Percentiles rank a stretch among this genome's conserved stretches.
phyloP scores from a whole-genome alignment of 1,284 basidiomycete species.

The Pterulicium gracile region DNA sequence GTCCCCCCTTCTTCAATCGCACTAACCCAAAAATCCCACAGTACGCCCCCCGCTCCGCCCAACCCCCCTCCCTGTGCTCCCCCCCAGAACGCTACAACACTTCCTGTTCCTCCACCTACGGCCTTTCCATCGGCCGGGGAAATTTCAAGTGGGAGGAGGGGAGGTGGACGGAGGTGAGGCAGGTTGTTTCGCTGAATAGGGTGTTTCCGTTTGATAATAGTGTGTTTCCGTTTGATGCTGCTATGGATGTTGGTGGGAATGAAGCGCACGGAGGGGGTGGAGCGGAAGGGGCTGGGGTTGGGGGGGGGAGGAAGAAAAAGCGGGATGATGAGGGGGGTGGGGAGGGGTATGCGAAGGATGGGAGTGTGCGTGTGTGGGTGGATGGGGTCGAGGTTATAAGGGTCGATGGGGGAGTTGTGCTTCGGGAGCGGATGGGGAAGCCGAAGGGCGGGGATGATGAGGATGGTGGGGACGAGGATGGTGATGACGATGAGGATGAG shows the following conservation, averaged over 20 bases:
- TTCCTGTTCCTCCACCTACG: slow-evolving; percentile 53
- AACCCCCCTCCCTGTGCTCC: slow-evolving; percentile 44
- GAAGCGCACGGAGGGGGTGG: neutral
- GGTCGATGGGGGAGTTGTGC: neutral
- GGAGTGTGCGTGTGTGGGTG: neutral
- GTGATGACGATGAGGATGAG: slow-evolving; percentile 9
- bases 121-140: slow-evolving; percentile 66
- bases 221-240: neutral
- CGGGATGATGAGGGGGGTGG: neutral
- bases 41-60: slow-evolving; percentile 57
- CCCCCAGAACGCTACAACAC: slow-evolving; percentile 31
- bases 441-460: no score
- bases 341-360: neutral
- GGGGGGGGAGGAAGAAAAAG: neutral
- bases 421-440: no score
- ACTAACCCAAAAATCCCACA: no score
- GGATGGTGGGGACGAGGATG: neutral
- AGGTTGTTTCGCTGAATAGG: slow-evolving; percentile 58
- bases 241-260: neutral
- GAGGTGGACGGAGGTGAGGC: slow-evolving; percentile 54
- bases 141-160: slow-evolving; percentile 56
- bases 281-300: neutral
- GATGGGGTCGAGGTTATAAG: neutral
- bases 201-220: no score
- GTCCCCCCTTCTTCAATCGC: slow-evolving; percentile 5